phyloP scores from a whole-genome alignment of 2,329 filamentous ascomycete species.

The Aspergillus sp. region DNA sequence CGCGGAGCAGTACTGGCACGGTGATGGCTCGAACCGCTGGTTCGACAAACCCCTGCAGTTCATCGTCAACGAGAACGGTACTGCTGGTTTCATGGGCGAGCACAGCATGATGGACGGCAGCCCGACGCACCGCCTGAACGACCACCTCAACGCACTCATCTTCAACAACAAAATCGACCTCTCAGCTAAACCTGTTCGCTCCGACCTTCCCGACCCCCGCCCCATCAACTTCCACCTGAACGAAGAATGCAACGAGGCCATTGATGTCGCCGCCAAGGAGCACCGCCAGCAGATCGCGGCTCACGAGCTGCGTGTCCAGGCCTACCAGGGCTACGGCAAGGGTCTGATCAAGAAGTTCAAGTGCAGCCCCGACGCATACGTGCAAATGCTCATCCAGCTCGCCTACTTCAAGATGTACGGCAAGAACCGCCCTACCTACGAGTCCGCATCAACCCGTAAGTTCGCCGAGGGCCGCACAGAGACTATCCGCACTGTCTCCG shows the following conservation, averaged over 20 bases:
- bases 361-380: constrained; percentile 94
- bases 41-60: constrained; percentile 98
- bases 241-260: constrained; percentile 70
- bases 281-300: constrained; percentile 78
- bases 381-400: constrained; percentile 97
- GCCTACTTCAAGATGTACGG: constrained; percentile 99
- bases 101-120: constrained; percentile 99
- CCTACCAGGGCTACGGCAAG: constrained; percentile 97
- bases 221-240: constrained; percentile 76
- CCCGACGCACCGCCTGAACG: constrained; percentile 91
- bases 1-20: constrained; percentile 96
- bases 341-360: constrained; percentile 99
- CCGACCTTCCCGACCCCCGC: constrained; percentile 77
- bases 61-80: constrained; percentile 97
- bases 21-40: constrained; percentile 93
- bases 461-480: constrained; percentile 97
- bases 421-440: constrained; percentile 95
- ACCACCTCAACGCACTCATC: constrained; percentile 88
- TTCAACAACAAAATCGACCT: constrained; percentile 94
- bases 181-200: constrained; percentile 72
- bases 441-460: constrained; percentile 89
- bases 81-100: constrained; percentile 95
- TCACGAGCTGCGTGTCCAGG: constrained; percentile 90
- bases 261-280: constrained; percentile 74
- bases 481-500: constrained; percentile 88